Evolutionary conservation across 257 asterid genomes (phyloP), one percentile per base, ranked within the genome.

Genomic region (Sherardia arvensis): DNA sequence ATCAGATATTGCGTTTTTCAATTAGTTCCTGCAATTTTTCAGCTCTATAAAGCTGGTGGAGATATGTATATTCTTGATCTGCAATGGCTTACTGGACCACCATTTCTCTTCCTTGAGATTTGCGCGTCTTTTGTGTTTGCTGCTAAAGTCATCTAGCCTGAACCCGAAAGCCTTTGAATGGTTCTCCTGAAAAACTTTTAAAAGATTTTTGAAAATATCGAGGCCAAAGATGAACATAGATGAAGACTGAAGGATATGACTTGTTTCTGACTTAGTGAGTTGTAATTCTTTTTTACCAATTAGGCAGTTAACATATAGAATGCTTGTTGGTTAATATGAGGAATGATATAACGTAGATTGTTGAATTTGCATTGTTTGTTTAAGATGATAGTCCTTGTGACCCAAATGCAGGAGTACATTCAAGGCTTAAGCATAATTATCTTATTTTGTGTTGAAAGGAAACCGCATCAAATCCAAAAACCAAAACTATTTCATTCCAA

Each of bases 71-170:
- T 81, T 30, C 56, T 86, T 66, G 91, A 86, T 67, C 34, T 84
- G 68, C 95, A 84, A 40, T 86, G 74, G 62, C 73, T 84, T 23
- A 73, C 77, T 28, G 94, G 94, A 8, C 73, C 88, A 30, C 81
- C 87, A n/a, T 78, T 86, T 66, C 75, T 71, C 47, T 86, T 83
- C 85, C 90, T 86, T 1, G 81, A 83, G 15, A 62, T 86, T 0
- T 84, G 88, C 45, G 81, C 85, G 21, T 76, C 95, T 6, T 76
- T 84, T 71, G 83, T 74, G 23, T 67, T 67, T 3, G 62, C 72
- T 32, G 61, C 34, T 23, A 36, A 65, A 26, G 61, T 69, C 23
- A 26, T 62, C 56, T 69, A 69, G 66, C 17, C 1, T 53, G 62
- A 45, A 49, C 20, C 22, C 21, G 2, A 12, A 53, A 47, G 6